A percentile compares a stretch with the other conserved stretches of the same genome.
phyloP scores from a whole-genome alignment of 805 yeast species.

The Metschnikowia dekortorum region DNA sequence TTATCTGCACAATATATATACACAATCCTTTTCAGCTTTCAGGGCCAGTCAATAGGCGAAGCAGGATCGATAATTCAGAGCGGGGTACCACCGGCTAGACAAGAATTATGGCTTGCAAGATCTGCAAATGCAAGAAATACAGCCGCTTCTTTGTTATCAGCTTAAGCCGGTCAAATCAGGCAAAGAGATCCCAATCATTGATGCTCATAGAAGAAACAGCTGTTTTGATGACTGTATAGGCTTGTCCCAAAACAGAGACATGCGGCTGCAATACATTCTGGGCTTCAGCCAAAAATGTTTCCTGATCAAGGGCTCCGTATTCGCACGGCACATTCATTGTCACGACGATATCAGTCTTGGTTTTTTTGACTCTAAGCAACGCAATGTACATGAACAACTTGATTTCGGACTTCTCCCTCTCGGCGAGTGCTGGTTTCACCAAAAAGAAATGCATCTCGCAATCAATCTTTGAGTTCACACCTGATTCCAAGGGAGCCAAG shows the following conservation, averaged over 20 bases:
- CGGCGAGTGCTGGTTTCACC: slow-evolving; percentile 16
- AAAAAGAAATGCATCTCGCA: slow-evolving; percentile 15
- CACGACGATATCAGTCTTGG: slow-evolving; percentile 56
- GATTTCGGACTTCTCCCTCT: slow-evolving; percentile 10
- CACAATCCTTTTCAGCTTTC: too few relatives aligned
- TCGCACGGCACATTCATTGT: slow-evolving; percentile 54
- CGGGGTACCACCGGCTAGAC: too few relatives aligned
- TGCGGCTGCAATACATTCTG: slow-evolving; percentile 2
- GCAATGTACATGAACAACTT: slow-evolving; percentile 50
- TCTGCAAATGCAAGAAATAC: not conserved
- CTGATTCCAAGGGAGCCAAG: slow-evolving; percentile 17
- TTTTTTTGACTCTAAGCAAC: slow-evolving; percentile 48
- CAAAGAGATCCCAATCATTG: slow-evolving; percentile 37
- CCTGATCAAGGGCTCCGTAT: slow-evolving; percentile 8
- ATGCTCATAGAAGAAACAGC: slow-evolving; percentile 32
- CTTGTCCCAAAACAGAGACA: slow-evolving; percentile 10
- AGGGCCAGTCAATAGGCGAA: too few relatives aligned
- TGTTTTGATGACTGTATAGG: slow-evolving; percentile 23
- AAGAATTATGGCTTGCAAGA: not conserved
- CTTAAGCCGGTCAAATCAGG: not conserved
- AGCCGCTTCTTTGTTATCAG: not conserved
- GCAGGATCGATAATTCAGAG: too few relatives aligned
- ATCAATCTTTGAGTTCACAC: slow-evolving; percentile 5
- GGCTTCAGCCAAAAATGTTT: slow-evolving; percentile 8
- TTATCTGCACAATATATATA: too few relatives aligned